These are phyloP conservation scores for Aspergillus taichungensis DNA, from an alignment of 495 filamentous ascomycete genomes.

Conservation along the genomic window DNA sequence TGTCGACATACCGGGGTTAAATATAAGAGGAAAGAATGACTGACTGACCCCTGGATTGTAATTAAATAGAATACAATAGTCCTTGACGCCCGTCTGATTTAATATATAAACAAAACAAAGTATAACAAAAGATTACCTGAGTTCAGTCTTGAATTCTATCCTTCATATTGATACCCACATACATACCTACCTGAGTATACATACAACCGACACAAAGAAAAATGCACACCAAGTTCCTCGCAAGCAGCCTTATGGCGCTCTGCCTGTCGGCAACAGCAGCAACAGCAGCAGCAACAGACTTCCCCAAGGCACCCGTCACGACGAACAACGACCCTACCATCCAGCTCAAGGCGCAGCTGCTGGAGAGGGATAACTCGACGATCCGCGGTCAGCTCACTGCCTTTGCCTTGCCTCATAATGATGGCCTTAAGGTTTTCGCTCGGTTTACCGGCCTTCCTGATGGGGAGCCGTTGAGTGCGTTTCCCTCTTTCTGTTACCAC, in stretches of 20 bases:
- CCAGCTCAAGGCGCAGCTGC: conserved; percentile 51
- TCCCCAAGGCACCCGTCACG: conserved; percentile 48
- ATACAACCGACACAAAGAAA: conserved; percentile 2
- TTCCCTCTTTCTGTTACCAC: neutral
- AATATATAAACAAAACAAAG: no score
- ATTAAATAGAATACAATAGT: no score
- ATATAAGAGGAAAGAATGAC: no score
- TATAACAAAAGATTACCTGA: no score
- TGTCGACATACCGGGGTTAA: no score
- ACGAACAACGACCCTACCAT: conserved; percentile 54
- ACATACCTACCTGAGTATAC: no score
- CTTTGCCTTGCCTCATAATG: conserved; percentile 44
- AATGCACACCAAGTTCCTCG: conserved; percentile 33
- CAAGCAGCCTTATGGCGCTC: conserved; percentile 32
- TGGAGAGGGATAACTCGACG: conserved; percentile 42
- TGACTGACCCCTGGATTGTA: no score
- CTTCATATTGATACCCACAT: no score
- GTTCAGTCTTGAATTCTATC: no score
- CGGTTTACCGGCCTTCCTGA: conserved; percentile 57
- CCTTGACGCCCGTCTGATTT: no score
- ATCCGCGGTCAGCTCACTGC: conserved; percentile 55
- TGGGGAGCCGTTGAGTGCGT: conserved; percentile 68
- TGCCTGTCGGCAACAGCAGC: conserved; percentile 25
- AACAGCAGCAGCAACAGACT: conserved; percentile 5
- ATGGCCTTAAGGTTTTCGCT: conserved; percentile 54